Conservation (phyloP, 371 early-diverging fungal genomes). For the Apophysomyces ossiformis region DNA sequence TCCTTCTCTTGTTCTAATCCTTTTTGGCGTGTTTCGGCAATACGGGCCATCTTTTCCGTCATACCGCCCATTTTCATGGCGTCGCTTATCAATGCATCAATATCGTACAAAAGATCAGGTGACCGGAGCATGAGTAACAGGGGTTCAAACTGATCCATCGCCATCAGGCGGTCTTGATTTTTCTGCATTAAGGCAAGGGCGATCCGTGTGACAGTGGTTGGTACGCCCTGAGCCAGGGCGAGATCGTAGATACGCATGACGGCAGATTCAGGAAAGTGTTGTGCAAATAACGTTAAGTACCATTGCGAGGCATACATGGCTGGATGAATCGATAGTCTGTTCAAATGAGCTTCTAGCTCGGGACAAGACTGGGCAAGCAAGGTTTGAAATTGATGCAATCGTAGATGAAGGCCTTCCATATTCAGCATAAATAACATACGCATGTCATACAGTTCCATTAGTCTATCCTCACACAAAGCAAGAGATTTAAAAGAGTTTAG, state of each 20-base stretch:
- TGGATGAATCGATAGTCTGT: conserved; percentile 70
- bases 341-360: conserved; percentile 70
- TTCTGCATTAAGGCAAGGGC: conserved; percentile 81
- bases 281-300: conserved; percentile 93
- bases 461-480: conserved; percentile 29
- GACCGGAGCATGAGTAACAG: conserved; percentile 74
- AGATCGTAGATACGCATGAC: conserved; percentile 89
- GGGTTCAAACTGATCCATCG: conserved; percentile 74
- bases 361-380: conserved; percentile 82
- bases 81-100: conserved; percentile 68
- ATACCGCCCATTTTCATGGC: conserved; percentile 61
- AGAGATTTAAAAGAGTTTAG: background rate
- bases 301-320: conserved; percentile 91
- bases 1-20: conserved; percentile 54
- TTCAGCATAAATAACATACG: conserved; percentile 73
- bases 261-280: conserved; percentile 78
- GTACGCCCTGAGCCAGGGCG: conserved; percentile 84
- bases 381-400: conserved; percentile 83
- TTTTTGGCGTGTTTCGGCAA: conserved; percentile 62
- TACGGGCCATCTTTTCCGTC: conserved; percentile 63
- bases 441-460: conserved; percentile 87
- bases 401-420: conserved; percentile 82
- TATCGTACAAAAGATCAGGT: conserved; percentile 64
- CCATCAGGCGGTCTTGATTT: conserved; percentile 68
- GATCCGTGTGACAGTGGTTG: conserved; percentile 78